Evolutionary conservation across 2,329 filamentous ascomycete species (phyloP), one percentile per base, ranked within the genome.

Genomic region (Cladosporium oxysporum): DNA sequence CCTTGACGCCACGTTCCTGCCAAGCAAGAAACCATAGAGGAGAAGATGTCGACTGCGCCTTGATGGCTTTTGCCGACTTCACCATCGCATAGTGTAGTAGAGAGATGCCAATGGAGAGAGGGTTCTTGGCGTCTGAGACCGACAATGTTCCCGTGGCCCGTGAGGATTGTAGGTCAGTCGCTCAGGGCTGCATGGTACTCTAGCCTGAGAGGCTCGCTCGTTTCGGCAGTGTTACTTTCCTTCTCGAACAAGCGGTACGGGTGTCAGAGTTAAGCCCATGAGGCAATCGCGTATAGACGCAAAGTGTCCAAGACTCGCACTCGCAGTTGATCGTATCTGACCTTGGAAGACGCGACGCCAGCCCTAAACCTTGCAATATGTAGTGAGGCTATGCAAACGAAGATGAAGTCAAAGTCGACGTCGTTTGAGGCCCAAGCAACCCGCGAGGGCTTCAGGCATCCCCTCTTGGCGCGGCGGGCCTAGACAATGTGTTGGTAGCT

Each of bases 361-460:
- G 52, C 28, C 52, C 52, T 55, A 21, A 55, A 55, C 52, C 26
- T 55, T 55, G 28, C 52, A 55, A 55, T 55, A 21, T 55, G 52
- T 33, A 12, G 28, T 55, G 52, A 55, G 52, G 52, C 52, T 55
- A 55, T 55, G 52, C 52, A 55, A n/a, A 31, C 31, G 16, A 21
- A 21, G 52, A 33, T 33, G 41, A 47, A 47, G 41, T 47, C n/a
- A 21, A 47, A 47, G 41, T 21, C 41, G 41, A 21, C 10, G 41
- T 47, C 41, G 41, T 47, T 47, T 47, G 41, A 47, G n/a, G 41
- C 41, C 41, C n/a, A 47, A 47, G 41, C 41, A 47, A 47, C 41
- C 41, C n/a, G 37, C n/a, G 12, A 47, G 41, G 41, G 41, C 41
- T 47, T 21, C 37, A 44, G 37, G 37, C 37, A 1, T n/a, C 37